Base-by-base conservation (phyloP, 1,139 yeast species). In the Candida sanyaensis region DNA sequence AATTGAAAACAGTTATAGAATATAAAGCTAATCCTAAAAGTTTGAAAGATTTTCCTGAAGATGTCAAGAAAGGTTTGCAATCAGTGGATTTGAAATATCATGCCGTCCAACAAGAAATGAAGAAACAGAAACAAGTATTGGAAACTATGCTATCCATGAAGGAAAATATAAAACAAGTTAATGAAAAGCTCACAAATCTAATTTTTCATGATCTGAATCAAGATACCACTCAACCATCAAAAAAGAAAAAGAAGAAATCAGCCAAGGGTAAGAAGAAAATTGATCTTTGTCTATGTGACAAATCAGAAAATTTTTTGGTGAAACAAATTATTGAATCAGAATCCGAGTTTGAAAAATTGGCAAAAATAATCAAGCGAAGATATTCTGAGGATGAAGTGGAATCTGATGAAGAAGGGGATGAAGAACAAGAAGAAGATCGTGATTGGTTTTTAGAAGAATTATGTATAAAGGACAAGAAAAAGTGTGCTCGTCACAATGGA, bases 401-500 rank as follows among this genome's bases (percentile, higher is more conserved):
- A 28, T 50, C 45, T 23, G 61, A 56, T 2, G 51, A 50, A 1
- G 51, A 52, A 42, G 21, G 34, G 2, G 47, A 41, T 2, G 41
- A 43, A 8, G 44, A 45, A 30, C 51, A 47, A 17, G 61, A 56
- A 2, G 51, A 50, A 1, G 52, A 54, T 2, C 50, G 50, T n/a
- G 59, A 54, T 9, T 57, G 58, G 57, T 64, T 58, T 29, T 37
- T 55, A 13, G 62, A 54, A 47, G 56, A 49, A 45, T 54, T 82
- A 2, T 88, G 96, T 60, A 59, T 81, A 12, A 65, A 69, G n/a
- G 93, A 87, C 45, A 80, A 80, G 53, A 75, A 83, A 45, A 85
- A 84, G 57, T 88, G 96, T 61, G 63, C 64, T 5, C 77, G 81
- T 43, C 96, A 88, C 58, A 72, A 73, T 42, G 84, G 86, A 0